Conservation (phyloP, 2,329 filamentous ascomycete species). For the Neurospora sp. region DNA sequence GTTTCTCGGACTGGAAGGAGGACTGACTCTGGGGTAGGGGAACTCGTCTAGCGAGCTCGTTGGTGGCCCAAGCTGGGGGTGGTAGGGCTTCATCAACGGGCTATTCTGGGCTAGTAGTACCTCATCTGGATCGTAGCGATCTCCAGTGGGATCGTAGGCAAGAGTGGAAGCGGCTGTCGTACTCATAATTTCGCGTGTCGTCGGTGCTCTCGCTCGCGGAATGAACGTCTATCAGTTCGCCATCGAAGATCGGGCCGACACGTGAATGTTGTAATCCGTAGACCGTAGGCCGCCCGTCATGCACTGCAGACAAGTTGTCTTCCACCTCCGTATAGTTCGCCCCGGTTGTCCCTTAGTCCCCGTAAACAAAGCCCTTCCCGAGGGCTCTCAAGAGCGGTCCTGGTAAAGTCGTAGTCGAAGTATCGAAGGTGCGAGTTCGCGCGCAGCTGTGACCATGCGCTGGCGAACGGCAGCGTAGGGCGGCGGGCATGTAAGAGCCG, state of each 20-base stretch:
- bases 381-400: neutral
- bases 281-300: neutral
- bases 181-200: constrained; percentile 29
- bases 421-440: neutral
- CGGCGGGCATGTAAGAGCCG: constrained; percentile 17
- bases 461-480: constrained; percentile 7
- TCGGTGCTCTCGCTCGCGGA: constrained; percentile 20
- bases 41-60: constrained; percentile 39
- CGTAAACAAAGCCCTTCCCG: neutral
- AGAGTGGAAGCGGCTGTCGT: constrained; percentile 27
- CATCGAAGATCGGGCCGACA: constrained; percentile 17
- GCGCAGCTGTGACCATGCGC: constrained; percentile 12
- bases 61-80: constrained; percentile 37
- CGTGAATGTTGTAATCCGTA: neutral
- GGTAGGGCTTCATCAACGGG: constrained; percentile 28
- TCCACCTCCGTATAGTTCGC: neutral
- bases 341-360: neutral
- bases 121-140: constrained; percentile 36
- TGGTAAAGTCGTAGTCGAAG: neutral
- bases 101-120: constrained; percentile 28
- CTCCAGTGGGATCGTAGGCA: constrained; percentile 22
- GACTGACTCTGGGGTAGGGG: constrained; percentile 34
- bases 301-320: neutral
- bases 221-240: constrained; percentile 21
- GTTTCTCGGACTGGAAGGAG: constrained; percentile 27